These are phyloP conservation scores for Rubus idaeus DNA, from an alignment of 306 rosid species.

Conservation along the genomic window DNA sequence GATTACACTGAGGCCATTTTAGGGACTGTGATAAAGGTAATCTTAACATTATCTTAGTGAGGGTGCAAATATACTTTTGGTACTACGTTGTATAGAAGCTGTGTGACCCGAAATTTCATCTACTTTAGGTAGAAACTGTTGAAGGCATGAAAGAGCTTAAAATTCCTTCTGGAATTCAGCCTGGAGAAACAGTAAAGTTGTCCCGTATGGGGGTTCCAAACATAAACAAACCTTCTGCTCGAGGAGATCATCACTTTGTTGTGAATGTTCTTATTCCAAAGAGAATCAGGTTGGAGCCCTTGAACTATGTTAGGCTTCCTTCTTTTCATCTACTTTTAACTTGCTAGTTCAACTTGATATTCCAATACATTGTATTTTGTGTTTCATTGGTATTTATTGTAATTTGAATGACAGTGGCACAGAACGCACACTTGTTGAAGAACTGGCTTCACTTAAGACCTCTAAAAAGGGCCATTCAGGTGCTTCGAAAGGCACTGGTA, in stretches of 20 bases:
- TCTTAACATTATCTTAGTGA: neutral
- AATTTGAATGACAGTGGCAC: slow-evolving; percentile 39
- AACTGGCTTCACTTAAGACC: slow-evolving; percentile 61
- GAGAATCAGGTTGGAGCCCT: slow-evolving; percentile 57
- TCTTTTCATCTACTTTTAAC: slow-evolving; percentile 7
- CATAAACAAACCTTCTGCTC: slow-evolving; percentile 67
- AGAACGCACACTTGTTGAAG: slow-evolving; percentile 64
- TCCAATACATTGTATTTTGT: neutral
- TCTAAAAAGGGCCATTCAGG: slow-evolving; percentile 36
- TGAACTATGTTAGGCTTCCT: slow-evolving; percentile 1
- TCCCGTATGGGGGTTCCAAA: slow-evolving; percentile 74
- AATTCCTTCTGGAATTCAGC: slow-evolving; percentile 87
- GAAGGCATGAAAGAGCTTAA: slow-evolving; percentile 72
- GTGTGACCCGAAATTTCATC: slow-evolving; percentile 21
- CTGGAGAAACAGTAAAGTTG: slow-evolving; percentile 77
- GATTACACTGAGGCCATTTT: slow-evolving; percentile 86
- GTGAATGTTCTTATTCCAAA: slow-evolving; percentile 81
- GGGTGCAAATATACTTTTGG: neutral
- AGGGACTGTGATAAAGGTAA: slow-evolving; percentile 75
- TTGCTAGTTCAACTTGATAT: slow-evolving; percentile 1
- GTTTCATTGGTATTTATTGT: slow-evolving; percentile 22
- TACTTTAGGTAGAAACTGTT: slow-evolving; percentile 83
- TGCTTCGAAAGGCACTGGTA: slow-evolving; percentile 43
- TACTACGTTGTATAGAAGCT: neutral
- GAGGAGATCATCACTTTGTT: slow-evolving; percentile 85